Evolutionary conservation across 208 protist genomes (phyloP).

Genomic region (Wallacemonas sp.): DNA sequence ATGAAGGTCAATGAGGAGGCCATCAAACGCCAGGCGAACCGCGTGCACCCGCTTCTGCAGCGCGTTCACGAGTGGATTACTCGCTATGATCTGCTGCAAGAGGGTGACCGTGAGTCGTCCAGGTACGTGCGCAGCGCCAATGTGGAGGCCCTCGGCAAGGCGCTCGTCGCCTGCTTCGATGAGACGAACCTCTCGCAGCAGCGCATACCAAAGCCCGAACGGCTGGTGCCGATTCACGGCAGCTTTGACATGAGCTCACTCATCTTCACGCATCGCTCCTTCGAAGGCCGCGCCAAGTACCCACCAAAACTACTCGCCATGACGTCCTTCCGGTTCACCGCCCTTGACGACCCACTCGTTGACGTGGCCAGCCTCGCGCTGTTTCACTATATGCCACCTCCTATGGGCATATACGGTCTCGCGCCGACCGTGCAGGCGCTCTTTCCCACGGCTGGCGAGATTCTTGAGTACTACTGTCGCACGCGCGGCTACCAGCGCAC

Average conservation of each 20-base stretch:
- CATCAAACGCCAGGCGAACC: slow-evolving; percentile 19
- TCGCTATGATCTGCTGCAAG: slow-evolving; percentile 36
- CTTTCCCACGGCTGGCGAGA: slow-evolving; percentile 52
- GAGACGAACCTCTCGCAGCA: slow-evolving; percentile 46
- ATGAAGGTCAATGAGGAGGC: slow-evolving; percentile 42
- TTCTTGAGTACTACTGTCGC: slow-evolving; percentile 72
- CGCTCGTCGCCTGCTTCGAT: slow-evolving; percentile 43
- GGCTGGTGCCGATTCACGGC: slow-evolving; percentile 57
- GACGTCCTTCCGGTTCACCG: slow-evolving; percentile 51
- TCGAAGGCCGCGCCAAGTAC: slow-evolving; percentile 75
- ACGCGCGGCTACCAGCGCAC: slow-evolving; percentile 62
- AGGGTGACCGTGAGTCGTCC: slow-evolving; percentile 5
- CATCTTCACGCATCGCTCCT: slow-evolving; percentile 68
- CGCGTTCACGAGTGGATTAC: slow-evolving; percentile 36
- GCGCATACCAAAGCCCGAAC: slow-evolving; percentile 50
- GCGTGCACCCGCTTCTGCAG: slow-evolving; percentile 39
- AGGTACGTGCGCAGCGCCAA: slow-evolving; percentile 18
- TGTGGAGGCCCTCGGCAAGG: slow-evolving; percentile 38
- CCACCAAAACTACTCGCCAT: slow-evolving; percentile 47
- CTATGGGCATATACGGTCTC: slow-evolving; percentile 53
- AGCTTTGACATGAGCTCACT: slow-evolving; percentile 52
- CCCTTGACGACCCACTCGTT: slow-evolving; percentile 57
- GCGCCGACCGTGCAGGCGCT: slow-evolving; percentile 37
- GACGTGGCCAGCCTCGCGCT: slow-evolving; percentile 65
- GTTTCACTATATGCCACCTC: slow-evolving; percentile 37